These are phyloP conservation scores for Aphanocladium album DNA, from an alignment of 2,329 filamentous ascomycete genomes.

Conservation along the genomic window DNA sequence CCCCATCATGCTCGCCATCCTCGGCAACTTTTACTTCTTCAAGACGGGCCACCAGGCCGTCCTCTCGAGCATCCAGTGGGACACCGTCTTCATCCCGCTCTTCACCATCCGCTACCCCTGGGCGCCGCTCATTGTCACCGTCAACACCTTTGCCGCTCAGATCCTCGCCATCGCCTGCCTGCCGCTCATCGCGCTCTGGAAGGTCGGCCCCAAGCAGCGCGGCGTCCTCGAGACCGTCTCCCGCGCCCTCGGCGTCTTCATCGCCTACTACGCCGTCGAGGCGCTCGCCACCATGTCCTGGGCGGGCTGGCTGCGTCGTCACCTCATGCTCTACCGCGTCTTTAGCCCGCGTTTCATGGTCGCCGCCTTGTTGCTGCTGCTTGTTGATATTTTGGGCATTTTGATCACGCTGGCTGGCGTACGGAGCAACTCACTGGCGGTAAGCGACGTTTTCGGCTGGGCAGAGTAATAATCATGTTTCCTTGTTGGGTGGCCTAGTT, in stretches of 20 bases:
- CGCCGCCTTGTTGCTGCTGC: conserved; percentile 63
- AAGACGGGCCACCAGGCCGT: conserved; percentile 95
- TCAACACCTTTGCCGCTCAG: conserved; percentile 88
- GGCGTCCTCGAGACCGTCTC: conserved; percentile 66
- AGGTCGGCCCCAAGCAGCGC: conserved; percentile 69
- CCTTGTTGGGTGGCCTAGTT: not conserved
- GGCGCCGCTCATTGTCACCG: conserved; percentile 71
- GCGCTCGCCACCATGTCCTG: conserved; percentile 83
- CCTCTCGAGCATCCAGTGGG: conserved; percentile 88
- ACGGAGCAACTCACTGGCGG: conserved; percentile 69
- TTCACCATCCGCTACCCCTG: conserved; percentile 81
- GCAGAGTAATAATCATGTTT: conserved; percentile 40
- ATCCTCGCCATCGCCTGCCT: conserved; percentile 76
- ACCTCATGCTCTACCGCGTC: conserved; percentile 94
- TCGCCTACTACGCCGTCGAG: conserved; percentile 78
- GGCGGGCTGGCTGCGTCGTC: conserved; percentile 79
- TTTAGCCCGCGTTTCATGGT: conserved; percentile 91
- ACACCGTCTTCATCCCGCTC: conserved; percentile 86
- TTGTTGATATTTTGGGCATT: conserved; percentile 72
- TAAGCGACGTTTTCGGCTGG: conserved; percentile 87
- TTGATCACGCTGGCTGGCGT: conserved; percentile 68
- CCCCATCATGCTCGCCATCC: conserved; percentile 76
- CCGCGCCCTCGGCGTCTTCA: conserved; percentile 66
- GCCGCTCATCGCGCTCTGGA: conserved; percentile 83
- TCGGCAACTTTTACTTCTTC: conserved; percentile 94